A percentile compares a stretch with the other conserved stretches of the same genome.
phyloP scores from a whole-genome alignment of 345 rosid species.

The Syzygium grande region DNA sequence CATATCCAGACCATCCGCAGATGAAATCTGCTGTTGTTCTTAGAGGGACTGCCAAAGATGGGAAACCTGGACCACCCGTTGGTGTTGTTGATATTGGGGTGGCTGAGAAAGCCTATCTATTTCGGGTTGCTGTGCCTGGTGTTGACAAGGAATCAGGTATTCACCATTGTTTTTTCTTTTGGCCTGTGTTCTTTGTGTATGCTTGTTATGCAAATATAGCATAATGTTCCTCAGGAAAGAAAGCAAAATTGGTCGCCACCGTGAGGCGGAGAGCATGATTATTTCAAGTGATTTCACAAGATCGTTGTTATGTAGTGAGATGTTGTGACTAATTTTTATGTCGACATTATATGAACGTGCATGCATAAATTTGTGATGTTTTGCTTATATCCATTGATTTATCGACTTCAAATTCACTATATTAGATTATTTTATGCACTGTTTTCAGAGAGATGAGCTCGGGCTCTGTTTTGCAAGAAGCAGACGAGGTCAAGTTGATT shows the following conservation, averaged over 20 bases:
- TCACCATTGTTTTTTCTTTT: not conserved
- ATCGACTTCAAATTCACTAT: not conserved
- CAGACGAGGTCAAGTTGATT: not conserved
- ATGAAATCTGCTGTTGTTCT: slow-evolving; percentile 20
- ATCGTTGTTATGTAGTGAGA: not conserved
- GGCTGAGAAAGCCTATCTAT: slow-evolving; percentile 55
- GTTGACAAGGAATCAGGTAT: slow-evolving; percentile 43
- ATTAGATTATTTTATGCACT: not conserved
- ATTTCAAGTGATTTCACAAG: not conserved
- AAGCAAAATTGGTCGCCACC: not conserved
- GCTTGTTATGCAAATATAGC: not conserved
- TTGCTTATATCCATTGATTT: not conserved
- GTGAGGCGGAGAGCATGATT: not conserved
- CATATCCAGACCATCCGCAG: not conserved
- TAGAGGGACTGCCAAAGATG: slow-evolving; percentile 56
- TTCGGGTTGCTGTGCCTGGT: slow-evolving; percentile 67
- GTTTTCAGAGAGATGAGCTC: not conserved
- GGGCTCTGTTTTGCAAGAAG: not conserved
- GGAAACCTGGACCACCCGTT: slow-evolving; percentile 36
- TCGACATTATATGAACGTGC: not conserved
- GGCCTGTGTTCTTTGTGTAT: not conserved
- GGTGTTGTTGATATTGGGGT: slow-evolving; percentile 67
- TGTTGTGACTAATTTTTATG: not conserved
- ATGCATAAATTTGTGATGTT: not conserved
- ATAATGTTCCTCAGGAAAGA: not conserved